Conservation (phyloP, 129 eudicot species). For the Flaveria brownii region DNA sequence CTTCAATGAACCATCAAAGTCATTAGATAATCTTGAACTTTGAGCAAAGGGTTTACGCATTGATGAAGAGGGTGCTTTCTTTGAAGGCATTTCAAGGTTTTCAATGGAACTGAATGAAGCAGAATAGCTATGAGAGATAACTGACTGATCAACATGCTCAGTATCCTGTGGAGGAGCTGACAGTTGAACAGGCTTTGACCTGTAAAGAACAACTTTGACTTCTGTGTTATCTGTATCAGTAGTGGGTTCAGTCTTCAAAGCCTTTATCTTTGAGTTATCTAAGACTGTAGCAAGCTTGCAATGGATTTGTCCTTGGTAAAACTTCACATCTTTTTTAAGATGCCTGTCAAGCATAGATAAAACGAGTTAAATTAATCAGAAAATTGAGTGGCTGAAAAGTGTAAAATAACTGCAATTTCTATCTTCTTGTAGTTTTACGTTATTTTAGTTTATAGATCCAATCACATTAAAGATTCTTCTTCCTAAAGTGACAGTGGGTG, state of each 20-base stretch:
- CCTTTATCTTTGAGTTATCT: constrained; percentile 45
- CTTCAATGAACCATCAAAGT: constrained; percentile 31
- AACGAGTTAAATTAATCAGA: not conserved
- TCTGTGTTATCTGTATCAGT: constrained; percentile 49
- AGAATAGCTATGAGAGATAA: constrained; percentile 33
- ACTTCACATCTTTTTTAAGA: constrained; percentile 54
- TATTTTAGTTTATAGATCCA: no score
- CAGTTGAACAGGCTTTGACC: constrained; percentile 57
- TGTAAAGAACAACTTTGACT: constrained; percentile 50
- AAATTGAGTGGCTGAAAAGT: not conserved
- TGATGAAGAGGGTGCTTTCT: constrained; percentile 36
- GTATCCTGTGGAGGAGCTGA: constrained; percentile 36
- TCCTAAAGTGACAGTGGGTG: no score
- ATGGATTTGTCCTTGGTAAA: constrained; percentile 59
- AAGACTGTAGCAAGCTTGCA: constrained; percentile 63
- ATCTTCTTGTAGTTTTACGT: no score
- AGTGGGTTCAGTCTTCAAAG: constrained; percentile 31
- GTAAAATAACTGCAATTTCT: no score
- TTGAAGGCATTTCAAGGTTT: constrained; percentile 45
- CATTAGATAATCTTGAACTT: constrained; percentile 35
- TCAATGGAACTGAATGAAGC: constrained; percentile 44
- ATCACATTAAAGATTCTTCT: no score
- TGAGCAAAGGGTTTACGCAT: constrained; percentile 31
- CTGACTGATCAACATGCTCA: constrained; percentile 42
- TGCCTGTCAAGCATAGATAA: constrained; percentile 46